Conservation (phyloP, 176 grass and related monocot genomes). For the Musa troglodytarum region DNA sequence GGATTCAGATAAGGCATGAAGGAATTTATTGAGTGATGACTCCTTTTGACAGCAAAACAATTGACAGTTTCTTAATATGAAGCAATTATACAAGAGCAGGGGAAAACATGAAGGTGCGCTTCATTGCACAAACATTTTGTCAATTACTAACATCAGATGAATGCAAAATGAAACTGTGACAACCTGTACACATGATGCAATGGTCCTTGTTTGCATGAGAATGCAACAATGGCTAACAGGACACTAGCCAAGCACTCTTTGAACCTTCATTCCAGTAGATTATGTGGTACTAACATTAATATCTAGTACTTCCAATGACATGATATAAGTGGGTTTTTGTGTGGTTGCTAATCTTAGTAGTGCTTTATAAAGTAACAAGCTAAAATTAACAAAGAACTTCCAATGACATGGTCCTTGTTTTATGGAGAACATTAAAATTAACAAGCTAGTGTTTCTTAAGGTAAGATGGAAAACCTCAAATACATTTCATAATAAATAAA, state of each 20-base stretch:
- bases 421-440: neutral
- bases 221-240: neutral
- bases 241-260: too few species aligned
- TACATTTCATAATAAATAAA: neutral
- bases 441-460: neutral
- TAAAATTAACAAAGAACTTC: too few species aligned
- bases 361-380: neutral
- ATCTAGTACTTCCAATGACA: neutral
- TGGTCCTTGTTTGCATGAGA: neutral
- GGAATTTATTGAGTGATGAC: neutral
- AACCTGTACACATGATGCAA: neutral
- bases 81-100: neutral
- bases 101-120: neutral
- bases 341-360: neutral
- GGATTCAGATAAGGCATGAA: neutral
- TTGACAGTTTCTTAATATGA: neutral
- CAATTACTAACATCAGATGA: neutral
- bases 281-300: neutral
- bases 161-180: neutral
- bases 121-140: neutral
- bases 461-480: neutral
- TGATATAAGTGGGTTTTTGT: neutral
- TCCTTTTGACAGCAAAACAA: neutral
- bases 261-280: too few species aligned
- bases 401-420: too few species aligned